Evolutionary conservation across 345 rosid genomes (phyloP).

Genomic region (Crucihimalaya himalaica): DNA sequence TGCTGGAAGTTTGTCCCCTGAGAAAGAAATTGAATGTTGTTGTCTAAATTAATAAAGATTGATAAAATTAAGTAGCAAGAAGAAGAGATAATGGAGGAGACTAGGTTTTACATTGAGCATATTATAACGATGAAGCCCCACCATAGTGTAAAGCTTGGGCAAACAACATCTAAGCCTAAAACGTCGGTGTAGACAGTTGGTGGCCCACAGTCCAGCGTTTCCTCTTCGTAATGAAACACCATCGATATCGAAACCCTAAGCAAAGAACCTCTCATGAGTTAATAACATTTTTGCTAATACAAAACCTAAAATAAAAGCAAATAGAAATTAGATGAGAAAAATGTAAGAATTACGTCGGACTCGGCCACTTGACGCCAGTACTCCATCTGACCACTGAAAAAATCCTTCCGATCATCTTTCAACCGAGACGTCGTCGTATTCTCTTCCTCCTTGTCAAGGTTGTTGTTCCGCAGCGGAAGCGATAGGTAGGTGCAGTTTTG

Average conservation of each 20-base stretch:
- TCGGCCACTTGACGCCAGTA: background rate
- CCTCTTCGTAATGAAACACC: background rate
- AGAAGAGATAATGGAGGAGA: background rate
- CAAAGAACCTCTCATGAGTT: background rate
- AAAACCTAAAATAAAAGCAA: background rate
- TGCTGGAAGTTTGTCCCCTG: background rate
- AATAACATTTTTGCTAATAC: background rate
- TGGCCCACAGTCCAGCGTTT: background rate
- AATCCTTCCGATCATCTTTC: background rate
- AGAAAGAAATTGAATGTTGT: background rate
- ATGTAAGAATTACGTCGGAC: background rate
- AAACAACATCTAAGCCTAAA: background rate
- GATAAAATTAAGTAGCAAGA: background rate
- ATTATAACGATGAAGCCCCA: constrained; percentile 6
- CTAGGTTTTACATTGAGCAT: background rate
- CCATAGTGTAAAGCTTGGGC: background rate
- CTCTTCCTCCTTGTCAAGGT: background rate
- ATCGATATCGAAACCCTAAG: background rate
- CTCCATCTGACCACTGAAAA: no score
- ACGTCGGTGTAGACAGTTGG: background rate
- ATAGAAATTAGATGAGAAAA: background rate
- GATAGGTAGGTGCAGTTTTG: no score
- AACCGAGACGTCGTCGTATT: background rate
- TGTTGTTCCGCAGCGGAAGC: no score
- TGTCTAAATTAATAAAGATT: no score